These are phyloP conservation scores for Dujonia santamariae DNA, from an alignment of 1,139 yeast genomes.

Conservation along the genomic window DNA sequence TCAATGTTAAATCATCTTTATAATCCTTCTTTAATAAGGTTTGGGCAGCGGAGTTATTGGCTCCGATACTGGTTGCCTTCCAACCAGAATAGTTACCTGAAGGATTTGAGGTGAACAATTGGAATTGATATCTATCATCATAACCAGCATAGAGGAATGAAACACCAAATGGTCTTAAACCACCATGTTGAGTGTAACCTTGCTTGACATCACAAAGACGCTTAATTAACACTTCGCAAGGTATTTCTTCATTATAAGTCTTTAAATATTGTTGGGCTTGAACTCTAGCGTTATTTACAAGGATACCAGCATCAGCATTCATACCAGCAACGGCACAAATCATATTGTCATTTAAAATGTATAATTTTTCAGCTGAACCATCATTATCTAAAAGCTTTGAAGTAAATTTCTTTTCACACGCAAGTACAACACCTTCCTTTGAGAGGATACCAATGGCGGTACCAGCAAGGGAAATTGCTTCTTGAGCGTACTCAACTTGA, in stretches of 20 bases:
- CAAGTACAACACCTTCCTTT: conserved; percentile 88
- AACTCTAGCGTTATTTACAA: conserved; percentile 84
- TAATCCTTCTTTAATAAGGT: conserved; percentile 93
- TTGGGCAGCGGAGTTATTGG: conserved; percentile 94
- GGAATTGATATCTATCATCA: conserved; percentile 87
- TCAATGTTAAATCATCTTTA: conserved; percentile 72
- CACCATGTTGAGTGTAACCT: conserved; percentile 98
- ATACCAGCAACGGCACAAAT: conserved; percentile 97
- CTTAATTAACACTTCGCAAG: conserved; percentile 86
- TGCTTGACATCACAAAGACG: conserved; percentile 91
- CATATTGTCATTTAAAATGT: conserved; percentile 76
- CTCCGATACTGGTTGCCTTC: conserved; percentile 98
- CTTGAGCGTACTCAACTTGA: conserved; percentile 95
- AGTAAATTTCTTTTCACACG: conserved; percentile 95
- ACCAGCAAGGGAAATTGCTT: conserved; percentile 97
- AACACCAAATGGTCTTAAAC: conserved; percentile 97
- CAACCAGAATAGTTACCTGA: conserved; percentile 98
- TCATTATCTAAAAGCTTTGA: conserved; percentile 91
- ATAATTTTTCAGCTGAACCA: conserved; percentile 89
- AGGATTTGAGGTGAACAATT: conserved; percentile 92
- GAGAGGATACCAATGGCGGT: conserved; percentile 95
- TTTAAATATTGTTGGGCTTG: conserved; percentile 82
- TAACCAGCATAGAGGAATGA: conserved; percentile 95
- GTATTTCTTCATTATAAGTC: conserved; percentile 86
- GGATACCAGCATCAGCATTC: conserved; percentile 94